Base-by-base conservation (phyloP, 1,284 basidiomycete genomes). In the Pyrrhoderma lamaoense region DNA sequence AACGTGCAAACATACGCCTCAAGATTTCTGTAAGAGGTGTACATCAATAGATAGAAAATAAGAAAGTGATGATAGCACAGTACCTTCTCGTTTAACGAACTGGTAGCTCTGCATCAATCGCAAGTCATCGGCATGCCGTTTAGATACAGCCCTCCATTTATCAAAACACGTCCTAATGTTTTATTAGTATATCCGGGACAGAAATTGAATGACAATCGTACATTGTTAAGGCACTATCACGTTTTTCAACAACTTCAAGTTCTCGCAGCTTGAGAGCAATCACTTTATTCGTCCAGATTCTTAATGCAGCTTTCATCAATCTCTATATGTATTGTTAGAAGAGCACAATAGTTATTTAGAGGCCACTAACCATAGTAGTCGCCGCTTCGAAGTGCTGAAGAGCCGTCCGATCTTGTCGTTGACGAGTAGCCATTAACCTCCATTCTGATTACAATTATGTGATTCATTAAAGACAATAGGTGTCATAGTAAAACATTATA, bases 51-150 rank as follows among this genome's bases (percentile, higher is more conserved):
- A 19, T 19, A 25, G 50, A 43, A 42, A 23, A 46, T 40, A 34
- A 23, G 43, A 23, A 23, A 5, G 27, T 8, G 34, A 18, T 31
- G 11, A 31, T 34, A 37, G 51, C 22, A 9, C 54, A 63, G 31
- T 59, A 80, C 87, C 86, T 74, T 87, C 85, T 45, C 76, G 75
- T 64, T 85, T 88, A 44, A 90, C 77, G 55, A 83, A 76, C 55
- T 82, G 76, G 62, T 87, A 86, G 61, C 84, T 89, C 61, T 88
- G 81, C 74, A 90, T 77, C n/a, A 90, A 74, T 58, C 78, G 82
- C 1, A 83, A 64, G 55, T 82, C 78, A 61, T 89, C 83, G 4
- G 74, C 73, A 60, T 85, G 85, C 14, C 80, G 77, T 42, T 71
- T 67, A 58, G 74, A 77, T 34, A 76, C 67, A 8, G 63, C 64